phyloP scores from a whole-genome alignment of 2,329 filamentous ascomycete genomes.

The Cadophora sp. region DNA sequence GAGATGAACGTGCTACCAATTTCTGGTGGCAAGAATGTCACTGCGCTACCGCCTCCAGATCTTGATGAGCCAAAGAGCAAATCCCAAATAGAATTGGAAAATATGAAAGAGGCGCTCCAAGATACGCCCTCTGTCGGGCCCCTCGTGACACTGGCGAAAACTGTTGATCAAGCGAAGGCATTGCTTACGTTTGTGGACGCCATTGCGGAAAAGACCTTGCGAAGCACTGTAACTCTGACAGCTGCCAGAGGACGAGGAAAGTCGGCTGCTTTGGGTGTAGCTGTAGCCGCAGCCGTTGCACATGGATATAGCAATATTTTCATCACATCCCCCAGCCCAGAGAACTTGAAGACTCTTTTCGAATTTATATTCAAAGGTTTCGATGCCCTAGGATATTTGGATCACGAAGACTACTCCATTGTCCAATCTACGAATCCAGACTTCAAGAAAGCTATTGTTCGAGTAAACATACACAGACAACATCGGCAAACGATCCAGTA shows the following conservation, averaged over 20 bases:
- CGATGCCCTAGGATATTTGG: slow-evolving; percentile 89
- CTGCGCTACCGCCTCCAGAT: slow-evolving; percentile 78
- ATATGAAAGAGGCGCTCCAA: slow-evolving; percentile 84
- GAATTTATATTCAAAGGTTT: slow-evolving; percentile 99
- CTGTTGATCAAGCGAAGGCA: slow-evolving; percentile 94
- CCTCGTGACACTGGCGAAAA: slow-evolving; percentile 83
- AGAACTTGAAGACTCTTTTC: slow-evolving; percentile 98
- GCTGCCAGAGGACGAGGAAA: slow-evolving; percentile 95
- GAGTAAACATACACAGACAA: slow-evolving; percentile 93
- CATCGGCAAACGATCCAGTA: slow-evolving; percentile 99
- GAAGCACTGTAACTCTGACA: slow-evolving; percentile 91
- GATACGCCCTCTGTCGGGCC: slow-evolving; percentile 88
- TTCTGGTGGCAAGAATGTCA: slow-evolving; percentile 90
- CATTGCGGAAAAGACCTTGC: slow-evolving; percentile 93
- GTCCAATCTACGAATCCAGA: slow-evolving; percentile 98
- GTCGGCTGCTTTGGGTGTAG: slow-evolving; percentile 92
- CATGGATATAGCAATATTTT: slow-evolving; percentile 99
- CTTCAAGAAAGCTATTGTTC: slow-evolving; percentile 98
- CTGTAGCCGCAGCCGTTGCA: slow-evolving; percentile 90
- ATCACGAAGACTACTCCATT: slow-evolving; percentile 97
- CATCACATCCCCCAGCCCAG: slow-evolving; percentile 95
- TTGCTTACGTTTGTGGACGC: slow-evolving; percentile 96
- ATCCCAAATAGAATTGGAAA: slow-evolving; percentile 77
- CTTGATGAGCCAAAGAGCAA: slow-evolving; percentile 75
- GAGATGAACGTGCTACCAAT: slow-evolving; percentile 97